These are phyloP conservation scores for Pythium vanterpoolii DNA, from an alignment of 352 stramenopile genomes.

Conservation along the genomic window DNA sequence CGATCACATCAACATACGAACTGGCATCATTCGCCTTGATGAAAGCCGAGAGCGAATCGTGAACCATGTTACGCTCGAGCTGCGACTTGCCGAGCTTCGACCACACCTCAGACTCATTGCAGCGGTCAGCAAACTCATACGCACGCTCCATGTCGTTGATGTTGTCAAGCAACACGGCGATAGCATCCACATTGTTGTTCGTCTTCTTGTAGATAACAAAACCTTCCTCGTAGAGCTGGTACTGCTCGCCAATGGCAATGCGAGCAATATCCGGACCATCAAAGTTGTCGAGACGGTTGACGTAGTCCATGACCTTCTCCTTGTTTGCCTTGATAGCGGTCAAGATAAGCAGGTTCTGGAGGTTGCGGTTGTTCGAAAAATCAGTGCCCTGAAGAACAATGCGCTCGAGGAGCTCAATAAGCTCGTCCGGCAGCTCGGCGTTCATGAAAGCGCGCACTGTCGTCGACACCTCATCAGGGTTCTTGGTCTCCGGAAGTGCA, in stretches of 20 bases:
- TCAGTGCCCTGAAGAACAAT: conserved; percentile 99
- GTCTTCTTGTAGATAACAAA: conserved; percentile 99
- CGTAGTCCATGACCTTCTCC: conserved; percentile 99
- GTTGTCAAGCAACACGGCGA: conserved; percentile 92
- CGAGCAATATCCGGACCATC: conserved; percentile 99
- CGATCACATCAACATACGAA: conserved; percentile 98
- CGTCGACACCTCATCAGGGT: conserved; percentile 98
- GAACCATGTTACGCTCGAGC: conserved; percentile 93
- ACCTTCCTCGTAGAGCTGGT: conserved; percentile 99
- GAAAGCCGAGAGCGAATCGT: conserved; percentile 98
- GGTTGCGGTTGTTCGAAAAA: conserved; percentile 99
- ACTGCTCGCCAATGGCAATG: conserved; percentile 97
- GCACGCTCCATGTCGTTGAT: conserved; percentile 98
- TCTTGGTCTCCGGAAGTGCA: conserved; percentile 98
- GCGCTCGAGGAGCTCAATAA: conserved; percentile 99
- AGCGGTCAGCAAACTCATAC: conserved; percentile 98
- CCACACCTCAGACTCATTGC: conserved; percentile 98
- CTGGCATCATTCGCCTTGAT: conserved; percentile 99
- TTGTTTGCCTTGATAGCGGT: conserved; percentile 98
- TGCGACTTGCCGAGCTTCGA: conserved; percentile 98
- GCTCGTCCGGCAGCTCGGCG: conserved; percentile 97
- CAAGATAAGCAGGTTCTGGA: conserved; percentile 99
- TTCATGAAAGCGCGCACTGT: conserved; percentile 99
- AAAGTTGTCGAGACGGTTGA: conserved; percentile 99
- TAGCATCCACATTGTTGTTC: conserved; percentile 95